Evolutionary conservation across 176 grass and related monocot species (phyloP), one percentile per base, ranked within the genome.

Genomic region (Triticum timopheevii): DNA sequence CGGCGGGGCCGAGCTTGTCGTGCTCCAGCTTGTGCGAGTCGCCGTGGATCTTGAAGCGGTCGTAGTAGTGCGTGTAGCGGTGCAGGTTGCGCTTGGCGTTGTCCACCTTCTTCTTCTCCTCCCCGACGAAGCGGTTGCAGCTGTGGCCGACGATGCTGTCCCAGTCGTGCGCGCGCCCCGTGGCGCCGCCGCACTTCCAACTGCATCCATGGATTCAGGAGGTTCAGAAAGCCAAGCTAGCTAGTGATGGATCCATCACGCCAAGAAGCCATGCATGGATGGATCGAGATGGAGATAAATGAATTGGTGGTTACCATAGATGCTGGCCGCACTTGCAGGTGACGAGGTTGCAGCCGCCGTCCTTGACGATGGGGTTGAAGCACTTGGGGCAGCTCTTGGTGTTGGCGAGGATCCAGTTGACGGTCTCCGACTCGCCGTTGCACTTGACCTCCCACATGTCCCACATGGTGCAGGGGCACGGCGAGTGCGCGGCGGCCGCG

Each of bases 301-400:
- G 8, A 39, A 39, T 28, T 28, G 28, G 31, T n/a, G n/a, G n/a
- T n/a, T 77, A 91, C 90, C 90, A 91, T 27, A 91, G 67, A 49
- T 8, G 1, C 65, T 91, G 90, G 27, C 82, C 82, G 27, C 90
- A 91, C 0, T 8, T 50, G 82, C 90, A 91, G 10, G 7, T 54
- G 40, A 91, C 82, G 1, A 64, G 78, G 78, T 91, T 91, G 69
- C 90, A 91, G 38, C 90, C 86, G 17, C 11, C 86, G 4, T 72
- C 45, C 82, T 87, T 82, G 59, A 56, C 3, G 78, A 87, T 87
- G 79, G 86, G 59, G 31, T 93, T 93, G 80, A 86, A 79, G 78
- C 92, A 93, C 33, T 83, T 93, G 49, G 92, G 92, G 86, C 92
- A 93, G 76, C 83, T 82, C 71, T 89, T 93, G 25, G 89, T 91